These are phyloP conservation scores for Elaeagnus macrophylla DNA, from an alignment of 306 rosid species.

Conservation along the genomic window DNA sequence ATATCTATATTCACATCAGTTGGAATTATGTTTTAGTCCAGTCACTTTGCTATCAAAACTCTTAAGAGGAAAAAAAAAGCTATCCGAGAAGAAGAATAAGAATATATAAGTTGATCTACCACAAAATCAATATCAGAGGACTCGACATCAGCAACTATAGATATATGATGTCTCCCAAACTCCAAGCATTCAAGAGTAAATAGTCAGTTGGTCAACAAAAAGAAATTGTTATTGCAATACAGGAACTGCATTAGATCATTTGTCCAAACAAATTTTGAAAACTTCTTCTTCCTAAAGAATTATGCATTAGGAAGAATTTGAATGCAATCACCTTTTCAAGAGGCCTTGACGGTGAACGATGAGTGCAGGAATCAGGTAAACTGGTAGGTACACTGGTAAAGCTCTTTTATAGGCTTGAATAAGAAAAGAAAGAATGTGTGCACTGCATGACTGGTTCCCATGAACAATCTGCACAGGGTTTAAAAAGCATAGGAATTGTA, in stretches of 20 bases:
- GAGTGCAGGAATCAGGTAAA: conserved; percentile 86
- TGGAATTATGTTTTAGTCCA: no score
- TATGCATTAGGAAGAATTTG: conserved; percentile 8
- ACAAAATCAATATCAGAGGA: background rate
- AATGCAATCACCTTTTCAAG: conserved; percentile 53
- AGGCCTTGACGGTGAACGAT: conserved; percentile 86
- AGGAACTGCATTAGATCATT: background rate
- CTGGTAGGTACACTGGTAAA: conserved; percentile 88
- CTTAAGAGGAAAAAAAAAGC: no score
- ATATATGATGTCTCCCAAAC: background rate
- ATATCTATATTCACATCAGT: no score
- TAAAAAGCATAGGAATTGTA: conserved; percentile 1
- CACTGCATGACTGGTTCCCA: conserved; percentile 72
- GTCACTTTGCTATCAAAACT: no score
- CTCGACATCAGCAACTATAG: no score
- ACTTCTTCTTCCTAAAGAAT: no score
- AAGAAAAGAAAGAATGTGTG: conserved; percentile 62
- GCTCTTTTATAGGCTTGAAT: conserved; percentile 87
- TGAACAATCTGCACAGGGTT: conserved; percentile 68
- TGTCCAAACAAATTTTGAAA: no score
- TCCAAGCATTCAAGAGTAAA: background rate
- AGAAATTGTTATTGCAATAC: background rate
- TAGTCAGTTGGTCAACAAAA: background rate
- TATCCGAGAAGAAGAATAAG: no score
- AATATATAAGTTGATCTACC: no score